Evolutionary conservation across 768 basidiomycete species (phyloP), one percentile per base, ranked within the genome.

Genomic region (Guyanaporus albipodus): DNA sequence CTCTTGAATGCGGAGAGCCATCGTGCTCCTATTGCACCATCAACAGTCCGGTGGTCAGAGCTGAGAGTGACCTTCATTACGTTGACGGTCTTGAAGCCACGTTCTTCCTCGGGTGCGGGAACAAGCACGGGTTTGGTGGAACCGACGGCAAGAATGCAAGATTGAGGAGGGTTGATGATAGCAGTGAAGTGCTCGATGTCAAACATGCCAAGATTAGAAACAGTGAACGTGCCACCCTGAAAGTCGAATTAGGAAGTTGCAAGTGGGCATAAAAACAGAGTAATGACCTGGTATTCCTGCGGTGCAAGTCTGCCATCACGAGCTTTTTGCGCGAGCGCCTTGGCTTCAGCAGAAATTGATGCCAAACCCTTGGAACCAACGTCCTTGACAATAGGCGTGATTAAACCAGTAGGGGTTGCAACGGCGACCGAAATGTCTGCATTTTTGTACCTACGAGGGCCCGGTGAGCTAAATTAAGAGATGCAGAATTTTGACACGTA

Each of bases 161-260:
- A 90, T 70, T 98, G 96, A 21, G 96, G 96, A 12, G 88, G 83
- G 77, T 99, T 99, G 80, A 99, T 95, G 73, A 99, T 98, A 38
- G 96, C 96, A 12, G 94, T 97, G 70, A 99, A 99, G 70, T 93
- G 87, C 45, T 83, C 80, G 61, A 97, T 80, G 52, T 88, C 94
- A 64, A 78, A 96, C 96, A 99, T 99, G 70, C 96, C 96, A 46
- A 99, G 78, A 73, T 99, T 99, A 49, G 96, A 99, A 66, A 99
- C 91, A 35, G 96, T 98, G 74, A 99, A 98, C 11, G 94, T 90
- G 39, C 96, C 96, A 44, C 96, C 96, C 87, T 92, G 48, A 26
- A 36, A 39, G 38, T 22, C 6, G 28, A 31, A 36, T 55, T 15
- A 50, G 36, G 37, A 39, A 29, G 5, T n/a, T n/a, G n/a, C 18